phyloP scores from a whole-genome alignment of 441 rosid species.

The Corymbia calophylla region DNA sequence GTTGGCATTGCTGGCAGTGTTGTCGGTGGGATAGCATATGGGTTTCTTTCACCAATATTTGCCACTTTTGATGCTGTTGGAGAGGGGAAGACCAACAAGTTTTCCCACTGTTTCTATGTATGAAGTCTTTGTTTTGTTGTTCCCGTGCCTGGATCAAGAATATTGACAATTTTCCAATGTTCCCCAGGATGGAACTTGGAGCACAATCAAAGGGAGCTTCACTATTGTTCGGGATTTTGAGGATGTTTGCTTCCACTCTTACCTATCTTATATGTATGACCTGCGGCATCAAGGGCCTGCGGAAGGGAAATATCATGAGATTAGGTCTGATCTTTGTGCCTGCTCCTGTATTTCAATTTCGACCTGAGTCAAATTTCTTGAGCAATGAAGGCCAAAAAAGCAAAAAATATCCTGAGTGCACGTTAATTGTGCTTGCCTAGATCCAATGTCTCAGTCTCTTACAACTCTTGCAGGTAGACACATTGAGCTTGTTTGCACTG shows the following conservation, averaged over 20 bases:
- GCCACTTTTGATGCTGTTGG: slow-evolving; percentile 96
- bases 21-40: slow-evolving; percentile 63
- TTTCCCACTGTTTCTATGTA: slow-evolving; percentile 80
- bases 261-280: slow-evolving; percentile 67
- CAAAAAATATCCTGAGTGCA: not conserved
- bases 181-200: slow-evolving; percentile 92
- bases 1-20: slow-evolving; percentile 57
- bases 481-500: not conserved
- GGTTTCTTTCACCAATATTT: slow-evolving; percentile 80
- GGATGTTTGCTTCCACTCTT: slow-evolving; percentile 80
- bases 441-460: not conserved
- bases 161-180: not conserved
- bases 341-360: not conserved
- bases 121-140: slow-evolving; percentile 3
- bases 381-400: not conserved
- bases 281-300: slow-evolving; percentile 29
- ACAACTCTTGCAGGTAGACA: not conserved
- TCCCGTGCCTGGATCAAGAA: not conserved
- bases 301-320: slow-evolving; percentile 63
- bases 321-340: slow-evolving; percentile 44
- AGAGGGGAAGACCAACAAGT: slow-evolving; percentile 54
- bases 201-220: slow-evolving; percentile 51
- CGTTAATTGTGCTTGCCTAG: not conserved
- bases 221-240: slow-evolving; percentile 59
- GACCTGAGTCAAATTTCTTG: not conserved